Base-by-base conservation (phyloP, 768 basidiomycete genomes). In the Tricholoma saponaceum region DNA sequence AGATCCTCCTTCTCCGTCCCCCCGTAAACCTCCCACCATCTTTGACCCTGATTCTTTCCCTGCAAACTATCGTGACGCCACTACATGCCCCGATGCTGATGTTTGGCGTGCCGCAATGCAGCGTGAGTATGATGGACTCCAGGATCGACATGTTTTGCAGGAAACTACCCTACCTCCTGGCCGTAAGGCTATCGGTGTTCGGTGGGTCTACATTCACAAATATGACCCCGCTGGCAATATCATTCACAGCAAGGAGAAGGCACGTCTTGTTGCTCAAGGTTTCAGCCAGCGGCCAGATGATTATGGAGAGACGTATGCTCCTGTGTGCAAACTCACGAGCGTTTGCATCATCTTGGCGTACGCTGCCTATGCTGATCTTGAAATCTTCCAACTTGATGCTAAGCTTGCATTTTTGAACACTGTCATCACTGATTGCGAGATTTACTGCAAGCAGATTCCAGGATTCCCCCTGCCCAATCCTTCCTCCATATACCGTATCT, bases 131-230 rank as follows among this genome's bases (percentile, higher is more conserved):
- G 52, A 54, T 25, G 23, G 52, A 2, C 22, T 54, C 4, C 18
- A 20, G 3, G 52, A 54, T 16, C 52, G 10, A n/a, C 16, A 25
- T 1, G 52, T 54, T 6, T 54, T 54, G 2, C 13, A 54, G n/a
- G 10, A 16, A 35, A 22, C 37, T 16, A 26, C 20, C n/a, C 25
- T 54, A 18, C 52, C 52, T 22, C 20, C 52, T 25, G 52, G 52
- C 7, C 52, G 18, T 14, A 54, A 37, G 32, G 18, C 7, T 13
- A 30, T 35, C 6, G 16, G 46, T 28, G 5, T 51, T 22, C 55
- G 57, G 5, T 77, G 76, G 76, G 73, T 74, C 1, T 76, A 67
- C 56, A 64, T 61, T 1, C 60, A 69, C 52, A 83, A 83, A 64
- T 62, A 58, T 32, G 66, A 80, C 58, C 55, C 67, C 8, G 28